These are phyloP conservation scores for Chrysopogon serrulatus DNA, from an alignment of 176 grass and related monocot species.

Conservation along the genomic window DNA sequence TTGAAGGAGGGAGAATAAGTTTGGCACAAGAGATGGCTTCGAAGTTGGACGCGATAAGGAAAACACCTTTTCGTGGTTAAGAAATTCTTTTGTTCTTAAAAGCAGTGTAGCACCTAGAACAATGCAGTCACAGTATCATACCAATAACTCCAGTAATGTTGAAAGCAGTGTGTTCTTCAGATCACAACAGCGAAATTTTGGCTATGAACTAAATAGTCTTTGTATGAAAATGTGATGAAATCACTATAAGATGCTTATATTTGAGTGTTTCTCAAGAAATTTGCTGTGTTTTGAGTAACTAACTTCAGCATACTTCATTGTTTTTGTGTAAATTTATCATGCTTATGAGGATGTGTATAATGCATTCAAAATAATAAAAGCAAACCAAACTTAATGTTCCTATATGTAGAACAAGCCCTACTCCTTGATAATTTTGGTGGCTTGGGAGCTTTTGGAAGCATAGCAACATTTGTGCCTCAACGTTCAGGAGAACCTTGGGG, in stretches of 20 bases:
- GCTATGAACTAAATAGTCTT: neutral
- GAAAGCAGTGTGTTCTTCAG: neutral
- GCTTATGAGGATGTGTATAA: neutral
- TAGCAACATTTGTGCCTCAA: too few species aligned
- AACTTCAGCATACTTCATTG: too few species aligned
- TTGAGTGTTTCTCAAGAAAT: neutral
- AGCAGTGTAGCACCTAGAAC: neutral
- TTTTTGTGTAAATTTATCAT: neutral
- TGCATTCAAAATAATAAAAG: neutral
- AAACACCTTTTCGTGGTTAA: neutral
- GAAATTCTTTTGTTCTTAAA: neutral
- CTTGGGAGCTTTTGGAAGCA: too few species aligned
- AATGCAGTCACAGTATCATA: neutral
- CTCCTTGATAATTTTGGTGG: too few species aligned
- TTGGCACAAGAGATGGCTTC: neutral
- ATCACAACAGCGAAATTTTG: neutral
- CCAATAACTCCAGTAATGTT: neutral
- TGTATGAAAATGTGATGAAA: neutral
- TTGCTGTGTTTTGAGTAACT: neutral
- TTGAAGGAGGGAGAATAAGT: conserved; percentile 49
- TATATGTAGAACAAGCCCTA: too few species aligned
- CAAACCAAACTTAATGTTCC: neutral
- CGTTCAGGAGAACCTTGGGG: too few species aligned
- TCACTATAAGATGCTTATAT: neutral
- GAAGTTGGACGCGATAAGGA: neutral